A percentile compares a stretch with the other conserved stretches of the same genome.
These are phyloP conservation scores for Oryza rufipogon DNA, from an alignment of 176 grass and related monocot genomes.

Conservation along the genomic window DNA sequence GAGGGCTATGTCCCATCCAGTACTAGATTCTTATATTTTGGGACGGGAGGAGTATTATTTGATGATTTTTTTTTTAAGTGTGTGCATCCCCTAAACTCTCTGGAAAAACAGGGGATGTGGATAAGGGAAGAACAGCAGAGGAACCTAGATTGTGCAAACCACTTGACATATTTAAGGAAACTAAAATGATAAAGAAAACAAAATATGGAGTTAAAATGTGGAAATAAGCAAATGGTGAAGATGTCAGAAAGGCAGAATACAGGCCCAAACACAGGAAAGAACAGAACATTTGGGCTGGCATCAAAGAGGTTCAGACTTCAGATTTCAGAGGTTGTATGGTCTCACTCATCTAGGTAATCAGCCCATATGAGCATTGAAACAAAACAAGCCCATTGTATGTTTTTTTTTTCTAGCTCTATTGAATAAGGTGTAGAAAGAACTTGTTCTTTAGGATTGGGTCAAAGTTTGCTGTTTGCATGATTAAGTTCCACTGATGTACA, in stretches of 20 bases:
- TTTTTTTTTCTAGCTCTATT: not conserved
- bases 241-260: not conserved
- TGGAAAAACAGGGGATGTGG: not conserved
- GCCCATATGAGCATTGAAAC: not conserved
- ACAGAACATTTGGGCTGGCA: not conserved
- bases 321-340: not conserved
- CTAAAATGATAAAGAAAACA: not conserved
- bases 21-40: too few relatives aligned
- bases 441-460: not conserved
- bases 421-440: slow-evolving; percentile 7
- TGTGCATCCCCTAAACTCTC: not conserved
- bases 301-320: not conserved
- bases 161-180: not conserved
- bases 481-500: slow-evolving; percentile 18
- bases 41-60: too few relatives aligned
- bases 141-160: not conserved
- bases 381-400: not conserved
- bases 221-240: not conserved
- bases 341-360: not conserved
- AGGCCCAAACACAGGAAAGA: not conserved
- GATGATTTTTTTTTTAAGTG: not conserved
- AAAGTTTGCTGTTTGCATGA: not conserved
- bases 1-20: too few relatives aligned
- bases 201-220: not conserved
- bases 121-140: not conserved